Percentiles rank a stretch among this genome's conserved stretches.
Conservation (phyloP, 2,329 filamentous ascomycete species). For the Exophiala mesophila region DNA sequence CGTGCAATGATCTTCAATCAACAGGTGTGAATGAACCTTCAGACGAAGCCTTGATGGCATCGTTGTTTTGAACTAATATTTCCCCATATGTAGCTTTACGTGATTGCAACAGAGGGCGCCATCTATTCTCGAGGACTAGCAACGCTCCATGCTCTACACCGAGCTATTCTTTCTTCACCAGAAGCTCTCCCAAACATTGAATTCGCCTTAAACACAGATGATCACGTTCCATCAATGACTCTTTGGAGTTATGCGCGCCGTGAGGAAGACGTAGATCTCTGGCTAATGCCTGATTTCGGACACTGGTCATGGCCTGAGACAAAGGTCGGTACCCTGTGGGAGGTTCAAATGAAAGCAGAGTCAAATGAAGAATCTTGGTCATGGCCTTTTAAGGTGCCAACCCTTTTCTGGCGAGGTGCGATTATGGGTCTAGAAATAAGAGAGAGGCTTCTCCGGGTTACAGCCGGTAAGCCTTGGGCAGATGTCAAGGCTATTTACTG, state of each 20-base stretch:
- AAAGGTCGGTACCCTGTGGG: constrained; percentile 41
- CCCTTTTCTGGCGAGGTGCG: constrained; percentile 48
- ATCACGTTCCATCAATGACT: constrained; percentile 33
- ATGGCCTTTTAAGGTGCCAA: constrained; percentile 36
- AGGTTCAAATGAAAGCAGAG: constrained; percentile 32
- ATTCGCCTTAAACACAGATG: constrained; percentile 46
- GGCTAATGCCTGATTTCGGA: constrained; percentile 52
- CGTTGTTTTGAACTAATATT: constrained; percentile 1
- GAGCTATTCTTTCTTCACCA: constrained; percentile 41
- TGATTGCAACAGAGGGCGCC: constrained; percentile 32
- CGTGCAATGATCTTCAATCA: constrained; percentile 36
- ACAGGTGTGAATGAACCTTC: constrained; percentile 18
- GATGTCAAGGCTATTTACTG: constrained; percentile 42
- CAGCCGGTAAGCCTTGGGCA: constrained; percentile 42
- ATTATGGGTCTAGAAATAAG: constrained; percentile 37
- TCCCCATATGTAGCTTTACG: constrained; percentile 29
- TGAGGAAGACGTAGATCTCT: constrained; percentile 37
- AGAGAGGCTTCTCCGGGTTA: constrained; percentile 35
- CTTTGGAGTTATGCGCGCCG: constrained; percentile 43
- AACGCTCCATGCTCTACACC: constrained; percentile 45
- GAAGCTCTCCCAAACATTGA: constrained; percentile 45
- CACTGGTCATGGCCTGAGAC: constrained; percentile 52
- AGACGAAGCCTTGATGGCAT: neutral
- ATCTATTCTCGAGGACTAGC: constrained; percentile 33
- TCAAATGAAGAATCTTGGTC: constrained; percentile 13